Percentiles rank a stretch among this genome's conserved stretches.
Evolutionary conservation across 768 basidiomycete species (phyloP).

Genomic region (Tulasnella calospora): DNA sequence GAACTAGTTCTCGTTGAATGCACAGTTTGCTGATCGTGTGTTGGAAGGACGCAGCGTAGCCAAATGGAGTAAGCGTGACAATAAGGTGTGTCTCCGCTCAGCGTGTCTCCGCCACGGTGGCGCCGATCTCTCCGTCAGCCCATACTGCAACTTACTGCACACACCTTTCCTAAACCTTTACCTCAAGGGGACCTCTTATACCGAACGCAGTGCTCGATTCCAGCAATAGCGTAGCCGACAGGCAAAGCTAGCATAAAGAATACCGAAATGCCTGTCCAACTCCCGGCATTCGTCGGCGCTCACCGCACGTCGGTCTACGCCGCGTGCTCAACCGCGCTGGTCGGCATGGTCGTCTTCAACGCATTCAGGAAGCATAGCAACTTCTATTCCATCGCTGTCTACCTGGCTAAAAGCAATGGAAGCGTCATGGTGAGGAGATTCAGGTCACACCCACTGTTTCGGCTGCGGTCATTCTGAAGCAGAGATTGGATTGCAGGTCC

Average conservation of each 20-base stretch:
- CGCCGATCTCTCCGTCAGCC: slow-evolving; percentile 6
- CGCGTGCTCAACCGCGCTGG: slow-evolving; percentile 59
- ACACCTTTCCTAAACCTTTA: background rate
- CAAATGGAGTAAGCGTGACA: background rate
- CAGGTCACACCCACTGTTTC: background rate
- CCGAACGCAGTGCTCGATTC: background rate
- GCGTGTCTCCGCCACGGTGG: slow-evolving; percentile 5
- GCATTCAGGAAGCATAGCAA: slow-evolving; percentile 80
- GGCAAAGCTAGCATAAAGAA: background rate
- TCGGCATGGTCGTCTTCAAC: slow-evolving; percentile 68
- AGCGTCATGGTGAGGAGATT: slow-evolving; percentile 68
- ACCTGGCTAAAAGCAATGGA: slow-evolving; percentile 88
- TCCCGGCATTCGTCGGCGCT: slow-evolving; percentile 4
- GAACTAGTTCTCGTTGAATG: background rate
- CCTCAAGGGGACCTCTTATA: background rate
- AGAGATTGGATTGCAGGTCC: slow-evolving; percentile 48
- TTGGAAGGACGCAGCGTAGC: background rate
- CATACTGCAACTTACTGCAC: background rate
- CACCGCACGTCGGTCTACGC: slow-evolving; percentile 47
- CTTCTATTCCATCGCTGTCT: slow-evolving; percentile 91
- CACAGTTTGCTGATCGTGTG: background rate
- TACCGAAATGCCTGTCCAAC: slow-evolving; percentile 15
- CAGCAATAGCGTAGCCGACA: background rate
- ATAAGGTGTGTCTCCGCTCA: slow-evolving; percentile 1
- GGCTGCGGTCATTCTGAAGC: slow-evolving; percentile 13